Evolutionary conservation across 164 flowering plant species (phyloP).

Genomic region (Euptelea pleiosperma): DNA sequence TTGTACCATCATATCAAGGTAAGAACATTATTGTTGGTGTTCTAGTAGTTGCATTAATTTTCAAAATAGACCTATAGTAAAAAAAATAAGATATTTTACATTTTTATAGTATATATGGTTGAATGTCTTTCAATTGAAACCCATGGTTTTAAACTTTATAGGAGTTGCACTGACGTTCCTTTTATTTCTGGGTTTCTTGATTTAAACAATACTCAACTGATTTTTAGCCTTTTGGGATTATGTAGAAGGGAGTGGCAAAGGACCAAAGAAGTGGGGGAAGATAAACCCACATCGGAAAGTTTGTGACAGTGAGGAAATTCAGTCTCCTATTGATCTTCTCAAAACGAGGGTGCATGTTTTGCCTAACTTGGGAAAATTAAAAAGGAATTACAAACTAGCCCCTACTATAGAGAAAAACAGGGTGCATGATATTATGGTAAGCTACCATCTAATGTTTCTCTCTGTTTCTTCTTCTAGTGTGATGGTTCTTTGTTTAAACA

Average conservation of each 20-base stretch:
- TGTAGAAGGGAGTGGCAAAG: slow-evolving; percentile 33
- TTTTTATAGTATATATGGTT: too few species aligned
- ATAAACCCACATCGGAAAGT: slow-evolving; percentile 47
- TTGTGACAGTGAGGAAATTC: slow-evolving; percentile 55
- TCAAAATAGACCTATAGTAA: too few species aligned
- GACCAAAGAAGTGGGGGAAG: slow-evolving; percentile 65
- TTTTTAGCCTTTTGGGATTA: slow-evolving; percentile 55
- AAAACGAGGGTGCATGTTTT: slow-evolving; percentile 26
- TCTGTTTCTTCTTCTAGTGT: background rate
- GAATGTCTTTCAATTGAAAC: too few species aligned
- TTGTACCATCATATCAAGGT: too few species aligned
- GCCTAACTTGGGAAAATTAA: slow-evolving; percentile 36
- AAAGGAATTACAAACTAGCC: slow-evolving; percentile 43
- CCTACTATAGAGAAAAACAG: slow-evolving; percentile 44
- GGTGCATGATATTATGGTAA: slow-evolving; percentile 69
- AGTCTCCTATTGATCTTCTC: slow-evolving; percentile 71
- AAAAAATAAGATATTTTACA: too few species aligned
- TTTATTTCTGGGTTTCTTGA: too few species aligned
- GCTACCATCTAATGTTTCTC: background rate
- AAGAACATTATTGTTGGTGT: too few species aligned
- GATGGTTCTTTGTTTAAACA: too few species aligned
- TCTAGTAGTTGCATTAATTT: too few species aligned
- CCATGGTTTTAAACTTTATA: too few species aligned
- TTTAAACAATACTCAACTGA: too few species aligned
- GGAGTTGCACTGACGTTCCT: too few species aligned